Conservation (phyloP, 805 yeast genomes). For the Wickerhamomyces chambardii region DNA sequence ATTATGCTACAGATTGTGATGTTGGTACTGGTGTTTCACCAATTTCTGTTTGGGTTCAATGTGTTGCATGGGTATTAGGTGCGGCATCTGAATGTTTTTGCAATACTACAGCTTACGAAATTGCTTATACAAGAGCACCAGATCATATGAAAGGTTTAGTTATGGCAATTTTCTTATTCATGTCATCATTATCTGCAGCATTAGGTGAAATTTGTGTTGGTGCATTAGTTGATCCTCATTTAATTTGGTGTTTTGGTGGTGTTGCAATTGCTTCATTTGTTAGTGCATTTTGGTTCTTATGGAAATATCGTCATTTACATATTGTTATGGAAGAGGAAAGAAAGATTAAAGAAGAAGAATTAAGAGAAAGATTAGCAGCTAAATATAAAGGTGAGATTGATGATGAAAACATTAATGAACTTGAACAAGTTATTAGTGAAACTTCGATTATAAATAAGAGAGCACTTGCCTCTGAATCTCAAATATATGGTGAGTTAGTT, state of each 20-base stretch:
- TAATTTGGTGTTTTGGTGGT: conserved; percentile 61
- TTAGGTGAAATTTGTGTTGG: conserved; percentile 66
- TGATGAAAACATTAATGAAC: too few species aligned
- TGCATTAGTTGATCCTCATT: conserved; percentile 59
- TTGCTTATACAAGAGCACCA: conserved; percentile 81
- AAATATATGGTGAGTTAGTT: not conserved
- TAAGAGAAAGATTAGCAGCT: conserved; percentile 12
- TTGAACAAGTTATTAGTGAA: not conserved
- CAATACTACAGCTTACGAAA: conserved; percentile 74
- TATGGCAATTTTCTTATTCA: conserved; percentile 51
- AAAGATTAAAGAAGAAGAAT: too few species aligned
- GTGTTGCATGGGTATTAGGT: conserved; percentile 57
- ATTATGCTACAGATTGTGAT: conserved; percentile 47
- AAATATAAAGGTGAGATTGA: conserved; percentile 4
- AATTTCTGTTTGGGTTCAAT: conserved; percentile 62
- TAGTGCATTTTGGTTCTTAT: conserved; percentile 49
- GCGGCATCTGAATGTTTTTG: conserved; percentile 75
- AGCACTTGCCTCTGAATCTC: not conserved
- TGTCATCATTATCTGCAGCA: conserved; percentile 73
- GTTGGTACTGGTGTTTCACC: conserved; percentile 17
- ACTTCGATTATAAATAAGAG: too few species aligned
- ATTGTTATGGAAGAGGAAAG: conserved; percentile 10
- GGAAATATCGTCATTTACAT: conserved; percentile 11
- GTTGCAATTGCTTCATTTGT: conserved; percentile 49
- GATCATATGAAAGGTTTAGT: conserved; percentile 34